phyloP scores from a whole-genome alignment of 2,329 filamentous ascomycete genomes.

The Beauveria caledonica region DNA sequence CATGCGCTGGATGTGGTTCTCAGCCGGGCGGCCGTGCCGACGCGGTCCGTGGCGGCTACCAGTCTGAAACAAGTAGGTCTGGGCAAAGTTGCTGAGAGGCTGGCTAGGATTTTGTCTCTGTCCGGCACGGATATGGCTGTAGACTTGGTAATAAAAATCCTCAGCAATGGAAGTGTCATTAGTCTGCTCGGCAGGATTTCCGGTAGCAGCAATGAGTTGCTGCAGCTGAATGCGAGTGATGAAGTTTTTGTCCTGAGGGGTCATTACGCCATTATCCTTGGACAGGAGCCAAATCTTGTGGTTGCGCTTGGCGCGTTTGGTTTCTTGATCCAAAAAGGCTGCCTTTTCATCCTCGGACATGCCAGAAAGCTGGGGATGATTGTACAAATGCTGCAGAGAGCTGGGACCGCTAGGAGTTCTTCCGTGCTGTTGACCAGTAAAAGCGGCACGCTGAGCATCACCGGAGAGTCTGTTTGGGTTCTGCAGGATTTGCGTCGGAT shows the following conservation, averaged over 20 bases:
- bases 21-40: slow-evolving; percentile 71
- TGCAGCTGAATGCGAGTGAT: slow-evolving; percentile 97
- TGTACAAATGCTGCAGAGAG: slow-evolving; percentile 24
- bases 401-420: slow-evolving; percentile 44
- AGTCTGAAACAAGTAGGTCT: slow-evolving; percentile 95
- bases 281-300: slow-evolving; percentile 95
- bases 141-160: slow-evolving; percentile 98
- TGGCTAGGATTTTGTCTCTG: slow-evolving; percentile 87
- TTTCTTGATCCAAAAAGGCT: slow-evolving; percentile 80
- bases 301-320: slow-evolving; percentile 90
- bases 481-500: slow-evolving; percentile 69
- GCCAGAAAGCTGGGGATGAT: slow-evolving; percentile 46
- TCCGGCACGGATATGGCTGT: slow-evolving; percentile 85
- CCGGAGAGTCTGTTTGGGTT: slow-evolving; percentile 61
- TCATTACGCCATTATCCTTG: slow-evolving; percentile 96
- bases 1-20: slow-evolving; percentile 98
- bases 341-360: slow-evolving; percentile 79
- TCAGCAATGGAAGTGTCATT: slow-evolving; percentile 76
- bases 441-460: slow-evolving; percentile 32
- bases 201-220: slow-evolving; percentile 87
- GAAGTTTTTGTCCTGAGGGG: slow-evolving; percentile 98
- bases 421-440: slow-evolving; percentile 31
- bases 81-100: slow-evolving; percentile 89
- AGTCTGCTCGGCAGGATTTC: slow-evolving; percentile 72
- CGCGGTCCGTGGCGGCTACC: slow-evolving; percentile 71